Percentiles rank a stretch among this genome's conserved stretches.
Evolutionary conservation across 306 rosid genomes (phyloP).

Genomic region (Begonia peltatifolia): DNA sequence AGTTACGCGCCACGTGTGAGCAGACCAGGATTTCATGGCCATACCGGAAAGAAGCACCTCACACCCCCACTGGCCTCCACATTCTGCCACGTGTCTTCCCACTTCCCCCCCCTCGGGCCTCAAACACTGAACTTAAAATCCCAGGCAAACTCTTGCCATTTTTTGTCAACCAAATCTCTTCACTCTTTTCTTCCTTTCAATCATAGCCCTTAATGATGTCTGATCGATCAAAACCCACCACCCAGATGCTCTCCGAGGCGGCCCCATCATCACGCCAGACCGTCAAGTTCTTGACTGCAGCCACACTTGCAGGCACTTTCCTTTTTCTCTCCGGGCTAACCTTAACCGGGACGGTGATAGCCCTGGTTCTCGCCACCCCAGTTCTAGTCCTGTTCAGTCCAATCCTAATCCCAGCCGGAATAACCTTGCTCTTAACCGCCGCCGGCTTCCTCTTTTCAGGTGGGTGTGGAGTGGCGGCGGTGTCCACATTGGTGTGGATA

Average conservation of each 20-base stretch:
- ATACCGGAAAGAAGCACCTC: no score
- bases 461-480: background rate
- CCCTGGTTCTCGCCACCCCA: constrained; percentile 6
- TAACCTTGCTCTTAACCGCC: background rate
- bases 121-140: no score
- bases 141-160: no score
- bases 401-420: constrained; percentile 3
- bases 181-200: no score
- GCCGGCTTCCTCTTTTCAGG: constrained; percentile 5
- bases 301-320: background rate
- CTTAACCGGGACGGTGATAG: constrained; percentile 6
- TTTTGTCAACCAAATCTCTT: no score
- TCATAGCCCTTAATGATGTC: background rate
- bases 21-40: no score
- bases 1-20: no score
- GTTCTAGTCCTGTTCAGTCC: constrained; percentile 8
- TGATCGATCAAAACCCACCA: background rate
- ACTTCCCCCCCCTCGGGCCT: no score
- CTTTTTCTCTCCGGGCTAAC: constrained; percentile 3
- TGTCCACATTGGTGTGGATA: background rate
- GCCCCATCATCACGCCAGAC: constrained; percentile 4
- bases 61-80: no score
- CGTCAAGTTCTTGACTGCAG: constrained; percentile 11
- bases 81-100: no score
- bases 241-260: background rate